These are phyloP conservation scores for Samsoniella hepiali DNA, from an alignment of 2,329 filamentous ascomycete species.

Conservation along the genomic window DNA sequence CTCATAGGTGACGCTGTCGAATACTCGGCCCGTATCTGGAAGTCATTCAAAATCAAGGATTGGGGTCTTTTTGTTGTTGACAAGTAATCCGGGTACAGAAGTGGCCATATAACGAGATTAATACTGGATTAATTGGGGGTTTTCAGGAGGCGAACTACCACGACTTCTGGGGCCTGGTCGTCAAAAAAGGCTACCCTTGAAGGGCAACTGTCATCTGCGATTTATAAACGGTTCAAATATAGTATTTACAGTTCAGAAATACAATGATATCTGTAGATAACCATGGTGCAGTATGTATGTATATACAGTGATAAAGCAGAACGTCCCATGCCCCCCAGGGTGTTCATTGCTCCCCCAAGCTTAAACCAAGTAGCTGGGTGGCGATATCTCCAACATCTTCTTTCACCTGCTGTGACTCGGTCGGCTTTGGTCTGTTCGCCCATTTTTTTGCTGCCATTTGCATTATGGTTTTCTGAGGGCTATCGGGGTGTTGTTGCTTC, in stretches of 20 bases:
- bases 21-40: constrained; percentile 64
- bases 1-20: constrained; percentile 67
- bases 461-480: constrained; percentile 67
- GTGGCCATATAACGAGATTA: not conserved
- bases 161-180: not conserved
- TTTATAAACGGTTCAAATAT: not conserved
- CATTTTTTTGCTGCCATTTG: constrained; percentile 62
- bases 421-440: constrained; percentile 29
- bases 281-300: constrained; percentile 2
- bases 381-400: constrained; percentile 21
- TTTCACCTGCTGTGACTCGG: constrained; percentile 1
- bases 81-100: not conserved
- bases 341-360: constrained; percentile 22
- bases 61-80: constrained; percentile 65
- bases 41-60: constrained; percentile 73
- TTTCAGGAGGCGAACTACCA: not conserved
- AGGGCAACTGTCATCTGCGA: not conserved
- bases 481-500: constrained; percentile 52
- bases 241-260: constrained; percentile 16
- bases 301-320: constrained; percentile 2
- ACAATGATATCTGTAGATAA: not conserved
- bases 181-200: not conserved
- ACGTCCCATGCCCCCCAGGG: not conserved
- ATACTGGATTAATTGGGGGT: not conserved
- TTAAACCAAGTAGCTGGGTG: constrained; percentile 28